These are phyloP conservation scores for Staphylotrichum tortipilum DNA, from an alignment of 495 filamentous ascomycete species.

Conservation along the genomic window DNA sequence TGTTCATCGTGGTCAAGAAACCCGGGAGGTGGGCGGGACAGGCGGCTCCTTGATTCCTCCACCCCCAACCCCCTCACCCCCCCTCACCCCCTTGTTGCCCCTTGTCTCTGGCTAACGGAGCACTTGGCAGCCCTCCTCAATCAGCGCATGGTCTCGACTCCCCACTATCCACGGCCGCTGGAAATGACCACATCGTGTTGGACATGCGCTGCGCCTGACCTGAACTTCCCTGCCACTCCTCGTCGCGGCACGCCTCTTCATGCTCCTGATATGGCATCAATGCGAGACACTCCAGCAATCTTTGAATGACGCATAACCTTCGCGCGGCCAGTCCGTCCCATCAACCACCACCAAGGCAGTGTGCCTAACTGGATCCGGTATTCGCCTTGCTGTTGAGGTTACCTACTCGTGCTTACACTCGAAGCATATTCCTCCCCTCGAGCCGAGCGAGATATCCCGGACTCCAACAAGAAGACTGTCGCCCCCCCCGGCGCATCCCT, in stretches of 20 bases:
- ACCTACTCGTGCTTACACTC: too few species aligned
- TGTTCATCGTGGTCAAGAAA: background rate
- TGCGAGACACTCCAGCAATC: background rate
- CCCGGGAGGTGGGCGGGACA: slow-evolving; percentile 1
- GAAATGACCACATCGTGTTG: slow-evolving; percentile 3
- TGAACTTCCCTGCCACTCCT: background rate
- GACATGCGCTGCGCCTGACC: background rate
- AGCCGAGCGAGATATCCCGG: too few species aligned
- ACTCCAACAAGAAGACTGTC: too few species aligned
- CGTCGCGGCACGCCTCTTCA: background rate
- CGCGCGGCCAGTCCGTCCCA: background rate
- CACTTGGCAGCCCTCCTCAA: background rate
- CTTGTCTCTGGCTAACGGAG: background rate
- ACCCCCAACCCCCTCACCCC: background rate
- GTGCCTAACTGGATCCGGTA: too few species aligned
- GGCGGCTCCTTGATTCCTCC: slow-evolving; percentile 4
- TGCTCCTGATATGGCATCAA: background rate
- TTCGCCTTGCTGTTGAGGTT: too few species aligned
- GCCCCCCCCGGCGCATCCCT: too few species aligned
- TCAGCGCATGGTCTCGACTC: background rate
- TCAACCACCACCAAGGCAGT: too few species aligned
- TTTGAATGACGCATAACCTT: background rate
- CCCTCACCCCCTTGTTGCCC: background rate
- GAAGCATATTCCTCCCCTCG: too few species aligned
- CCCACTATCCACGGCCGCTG: background rate